Evolutionary conservation across 768 basidiomycete genomes (phyloP).

Genomic region (Boletus bicolor): DNA sequence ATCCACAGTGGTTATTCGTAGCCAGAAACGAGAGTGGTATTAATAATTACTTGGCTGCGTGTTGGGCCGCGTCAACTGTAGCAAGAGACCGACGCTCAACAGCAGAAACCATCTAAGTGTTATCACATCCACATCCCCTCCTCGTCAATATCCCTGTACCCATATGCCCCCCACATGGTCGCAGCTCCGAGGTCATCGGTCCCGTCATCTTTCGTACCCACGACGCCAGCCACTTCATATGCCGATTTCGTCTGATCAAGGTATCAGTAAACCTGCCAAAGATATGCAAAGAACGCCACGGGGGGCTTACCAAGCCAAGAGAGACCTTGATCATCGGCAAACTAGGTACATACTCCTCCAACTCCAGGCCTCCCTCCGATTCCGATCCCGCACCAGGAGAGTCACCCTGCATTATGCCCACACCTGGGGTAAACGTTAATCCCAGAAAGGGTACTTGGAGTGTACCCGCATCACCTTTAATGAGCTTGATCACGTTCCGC

Average conservation of each 20-base stretch:
- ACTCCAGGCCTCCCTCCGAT: slow-evolving; percentile 1
- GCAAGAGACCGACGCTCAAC: background rate
- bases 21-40: no score
- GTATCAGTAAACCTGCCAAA: background rate
- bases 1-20: no score
- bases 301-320: slow-evolving; percentile 48
- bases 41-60: background rate
- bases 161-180: slow-evolving; percentile 45
- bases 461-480: slow-evolving; percentile 21
- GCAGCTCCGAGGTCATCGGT: slow-evolving; percentile 48
- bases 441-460: background rate
- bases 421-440: background rate
- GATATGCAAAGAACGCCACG: background rate
- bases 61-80: no score
- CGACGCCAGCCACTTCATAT: slow-evolving; percentile 44
- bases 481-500: slow-evolving; percentile 49
- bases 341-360: slow-evolving; percentile 46
- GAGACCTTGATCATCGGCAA: slow-evolving; percentile 60
- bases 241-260: slow-evolving; percentile 37
- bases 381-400: background rate
- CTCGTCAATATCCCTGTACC: slow-evolving; percentile 36
- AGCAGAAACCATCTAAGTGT: background rate
- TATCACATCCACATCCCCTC: slow-evolving; percentile 14
- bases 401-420: background rate
- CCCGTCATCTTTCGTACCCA: slow-evolving; percentile 44